Percentiles rank a stretch among this genome's conserved stretches.
Evolutionary conservation across 352 stramenopile genomes (phyloP).

Genomic region (Phytophthora macrochlamydospora): DNA sequence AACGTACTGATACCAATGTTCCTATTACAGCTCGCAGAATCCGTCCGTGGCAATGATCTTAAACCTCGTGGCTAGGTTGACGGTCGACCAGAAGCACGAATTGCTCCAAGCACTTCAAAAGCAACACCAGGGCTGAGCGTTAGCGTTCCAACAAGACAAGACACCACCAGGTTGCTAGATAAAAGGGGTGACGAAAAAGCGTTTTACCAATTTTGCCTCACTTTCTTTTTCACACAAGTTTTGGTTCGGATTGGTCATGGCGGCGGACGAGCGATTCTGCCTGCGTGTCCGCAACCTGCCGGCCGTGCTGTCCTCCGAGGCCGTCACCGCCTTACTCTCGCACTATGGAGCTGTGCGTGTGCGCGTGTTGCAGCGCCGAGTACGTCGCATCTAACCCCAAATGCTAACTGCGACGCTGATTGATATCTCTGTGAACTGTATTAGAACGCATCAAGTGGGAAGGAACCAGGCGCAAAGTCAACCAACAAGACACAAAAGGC

Average conservation of each 20-base stretch:
- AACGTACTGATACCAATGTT: neutral
- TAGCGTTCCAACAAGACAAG: constrained; percentile 3
- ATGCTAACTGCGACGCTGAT: neutral
- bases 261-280: constrained; percentile 24
- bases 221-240: neutral
- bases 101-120: constrained; percentile 72
- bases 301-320: constrained; percentile 52
- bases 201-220: neutral
- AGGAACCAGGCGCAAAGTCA: constrained; percentile 31
- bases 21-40: constrained; percentile 51
- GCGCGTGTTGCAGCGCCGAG: constrained; percentile 43
- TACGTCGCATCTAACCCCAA: constrained; percentile 14
- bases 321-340: constrained; percentile 58
- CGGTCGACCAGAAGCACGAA: constrained; percentile 71
- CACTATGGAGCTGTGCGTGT: constrained; percentile 65
- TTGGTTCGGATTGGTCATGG: neutral
- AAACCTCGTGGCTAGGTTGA: constrained; percentile 72
- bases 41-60: constrained; percentile 77
- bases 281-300: constrained; percentile 72
- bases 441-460: constrained; percentile 33
- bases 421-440: neutral
- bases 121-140: constrained; percentile 48
- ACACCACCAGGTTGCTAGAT: constrained; percentile 17
- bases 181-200: constrained; percentile 4
- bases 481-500: constrained; percentile 39